Evolutionary conservation across 495 filamentous ascomycete species (phyloP).

Genomic region (Pyronema omphalodes): DNA sequence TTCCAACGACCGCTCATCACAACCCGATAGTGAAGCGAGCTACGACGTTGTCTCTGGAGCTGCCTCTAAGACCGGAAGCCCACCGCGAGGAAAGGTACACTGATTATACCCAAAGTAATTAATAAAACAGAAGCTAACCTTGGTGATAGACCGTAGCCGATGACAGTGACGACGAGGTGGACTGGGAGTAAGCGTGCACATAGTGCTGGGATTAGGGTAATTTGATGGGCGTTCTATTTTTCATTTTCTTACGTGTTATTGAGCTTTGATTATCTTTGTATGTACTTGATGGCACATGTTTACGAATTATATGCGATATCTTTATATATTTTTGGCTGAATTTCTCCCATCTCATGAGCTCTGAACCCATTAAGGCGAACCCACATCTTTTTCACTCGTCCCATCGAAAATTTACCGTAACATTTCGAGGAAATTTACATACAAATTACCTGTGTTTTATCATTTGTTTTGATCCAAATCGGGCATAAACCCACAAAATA

Average conservation of each 20-base stretch:
- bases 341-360: too few relatives aligned
- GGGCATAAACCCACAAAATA: too few relatives aligned
- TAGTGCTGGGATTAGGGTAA: neutral
- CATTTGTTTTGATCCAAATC: too few relatives aligned
- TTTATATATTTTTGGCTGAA: too few relatives aligned
- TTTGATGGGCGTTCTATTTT: neutral
- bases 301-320: too few relatives aligned
- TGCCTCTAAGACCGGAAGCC: constrained; percentile 18
- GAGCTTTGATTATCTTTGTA: too few relatives aligned
- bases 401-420: too few relatives aligned
- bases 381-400: too few relatives aligned
- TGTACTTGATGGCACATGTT: too few relatives aligned
- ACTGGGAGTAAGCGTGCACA: neutral
- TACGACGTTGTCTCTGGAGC: constrained; percentile 23
- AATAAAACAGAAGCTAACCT: neutral
- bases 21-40: constrained; percentile 23
- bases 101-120: neutral
- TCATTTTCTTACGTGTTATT: neutral
- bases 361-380: too few relatives aligned
- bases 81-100: constrained; percentile 12
- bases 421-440: too few relatives aligned
- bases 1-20: constrained; percentile 15
- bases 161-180: constrained; percentile 6
- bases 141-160: neutral
- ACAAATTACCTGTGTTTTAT: too few relatives aligned